These are phyloP conservation scores for Gossypium anomalum DNA, from an alignment of 345 rosid species.

Conservation along the genomic window DNA sequence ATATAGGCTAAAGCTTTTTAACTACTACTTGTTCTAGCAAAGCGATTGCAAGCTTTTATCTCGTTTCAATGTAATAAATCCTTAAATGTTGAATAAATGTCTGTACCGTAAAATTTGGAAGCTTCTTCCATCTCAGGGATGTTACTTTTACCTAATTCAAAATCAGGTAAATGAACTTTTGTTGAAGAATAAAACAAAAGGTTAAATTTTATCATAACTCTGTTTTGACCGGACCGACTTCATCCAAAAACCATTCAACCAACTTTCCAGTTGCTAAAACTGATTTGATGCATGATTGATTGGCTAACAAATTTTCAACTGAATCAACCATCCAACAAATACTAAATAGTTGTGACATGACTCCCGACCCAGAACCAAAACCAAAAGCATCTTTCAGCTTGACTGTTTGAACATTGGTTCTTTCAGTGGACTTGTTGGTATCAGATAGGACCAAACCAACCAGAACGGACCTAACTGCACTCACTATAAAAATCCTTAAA, in stretches of 20 bases:
- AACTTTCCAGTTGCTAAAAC: too few species aligned
- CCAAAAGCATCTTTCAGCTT: background rate
- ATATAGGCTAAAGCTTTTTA: background rate
- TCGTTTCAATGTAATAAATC: background rate
- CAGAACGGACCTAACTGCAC: background rate
- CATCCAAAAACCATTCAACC: background rate
- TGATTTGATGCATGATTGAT: too few species aligned
- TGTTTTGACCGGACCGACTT: background rate
- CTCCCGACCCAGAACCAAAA: background rate
- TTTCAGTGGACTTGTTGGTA: background rate
- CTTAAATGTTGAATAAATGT: background rate
- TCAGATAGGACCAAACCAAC: background rate
- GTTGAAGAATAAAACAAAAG: too few species aligned
- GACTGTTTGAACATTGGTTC: background rate
- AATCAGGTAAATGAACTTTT: too few species aligned
- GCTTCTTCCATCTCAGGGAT: too few species aligned
- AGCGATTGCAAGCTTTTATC: background rate
- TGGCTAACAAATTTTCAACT: background rate
- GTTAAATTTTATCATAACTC: too few species aligned
- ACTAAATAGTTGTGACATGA: background rate
- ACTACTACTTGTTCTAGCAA: background rate
- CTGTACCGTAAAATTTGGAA: too few species aligned
- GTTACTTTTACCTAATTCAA: too few species aligned
- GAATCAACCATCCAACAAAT: background rate
- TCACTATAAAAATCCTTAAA: background rate